Evolutionary conservation across 805 yeast species (phyloP).

Genomic region (Candida jianshihensis): DNA sequence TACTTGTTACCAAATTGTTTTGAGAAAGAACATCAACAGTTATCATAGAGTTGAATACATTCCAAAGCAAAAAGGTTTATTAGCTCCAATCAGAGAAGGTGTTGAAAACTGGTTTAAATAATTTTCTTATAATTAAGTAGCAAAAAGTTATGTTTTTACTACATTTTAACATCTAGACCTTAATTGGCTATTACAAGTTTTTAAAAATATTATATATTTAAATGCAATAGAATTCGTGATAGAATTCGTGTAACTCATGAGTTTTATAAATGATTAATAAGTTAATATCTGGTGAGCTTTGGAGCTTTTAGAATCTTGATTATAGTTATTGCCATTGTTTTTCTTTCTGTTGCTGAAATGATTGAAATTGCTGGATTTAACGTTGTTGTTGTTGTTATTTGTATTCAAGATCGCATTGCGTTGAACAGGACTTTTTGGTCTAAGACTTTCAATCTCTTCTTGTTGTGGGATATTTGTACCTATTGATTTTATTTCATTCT

Average conservation of each 20-base stretch:
- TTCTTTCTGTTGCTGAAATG: background rate
- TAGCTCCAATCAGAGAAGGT: slow-evolving; percentile 49
- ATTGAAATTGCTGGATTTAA: background rate
- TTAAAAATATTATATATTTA: too few species aligned
- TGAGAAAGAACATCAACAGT: slow-evolving; percentile 84
- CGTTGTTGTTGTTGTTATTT: background rate
- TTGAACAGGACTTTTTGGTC: slow-evolving; percentile 74
- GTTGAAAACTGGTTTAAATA: slow-evolving; percentile 47
- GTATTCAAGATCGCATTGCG: slow-evolving; percentile 4
- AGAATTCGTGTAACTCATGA: too few species aligned
- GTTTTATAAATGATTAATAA: too few species aligned
- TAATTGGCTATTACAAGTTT: too few species aligned
- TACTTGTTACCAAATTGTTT: slow-evolving; percentile 81
- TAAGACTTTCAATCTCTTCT: slow-evolving; percentile 66
- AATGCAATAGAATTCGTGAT: too few species aligned
- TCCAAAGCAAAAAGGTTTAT: slow-evolving; percentile 71
- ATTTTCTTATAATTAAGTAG: background rate
- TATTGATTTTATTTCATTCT: slow-evolving; percentile 32
- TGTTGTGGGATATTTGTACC: slow-evolving; percentile 60
- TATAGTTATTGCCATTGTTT: background rate
- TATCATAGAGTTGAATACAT: slow-evolving; percentile 78
- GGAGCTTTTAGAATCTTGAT: too few species aligned
- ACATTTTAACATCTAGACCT: too few species aligned
- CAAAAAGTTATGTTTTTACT: too few species aligned
- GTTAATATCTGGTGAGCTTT: too few species aligned